phyloP scores from a whole-genome alignment of 2,329 filamentous ascomycete genomes.

The Cladophialophora immunda region DNA sequence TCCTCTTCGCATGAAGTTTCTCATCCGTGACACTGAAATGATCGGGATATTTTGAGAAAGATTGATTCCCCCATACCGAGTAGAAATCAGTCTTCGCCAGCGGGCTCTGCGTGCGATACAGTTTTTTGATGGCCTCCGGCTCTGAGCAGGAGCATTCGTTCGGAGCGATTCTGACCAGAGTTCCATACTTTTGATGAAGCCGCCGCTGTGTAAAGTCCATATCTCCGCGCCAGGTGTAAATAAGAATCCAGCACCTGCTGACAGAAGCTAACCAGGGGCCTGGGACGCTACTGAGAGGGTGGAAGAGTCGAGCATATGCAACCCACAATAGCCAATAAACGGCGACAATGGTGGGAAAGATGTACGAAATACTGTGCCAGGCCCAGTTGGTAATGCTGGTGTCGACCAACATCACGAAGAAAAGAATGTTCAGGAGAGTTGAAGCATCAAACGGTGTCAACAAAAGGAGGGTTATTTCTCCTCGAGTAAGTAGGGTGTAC shows the following conservation, averaged over 20 bases:
- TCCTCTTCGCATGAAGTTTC: slow-evolving; percentile 41
- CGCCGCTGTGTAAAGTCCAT: slow-evolving; percentile 40
- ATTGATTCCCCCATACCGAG: slow-evolving; percentile 35
- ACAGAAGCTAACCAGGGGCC: slow-evolving; percentile 45
- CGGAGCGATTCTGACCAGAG: slow-evolving; percentile 51
- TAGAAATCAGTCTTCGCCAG: slow-evolving; percentile 44
- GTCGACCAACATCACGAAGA: too few relatives aligned
- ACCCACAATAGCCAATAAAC: slow-evolving; percentile 36
- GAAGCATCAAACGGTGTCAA: too few relatives aligned
- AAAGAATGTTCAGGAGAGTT: too few relatives aligned
- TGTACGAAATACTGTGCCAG: too few relatives aligned
- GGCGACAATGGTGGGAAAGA: too few relatives aligned
- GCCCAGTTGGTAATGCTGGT: too few relatives aligned
- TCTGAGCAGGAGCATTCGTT: slow-evolving; percentile 44
- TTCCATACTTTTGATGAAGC: slow-evolving; percentile 35
- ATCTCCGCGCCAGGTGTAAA: slow-evolving; percentile 38
- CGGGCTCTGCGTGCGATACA: slow-evolving; percentile 39
- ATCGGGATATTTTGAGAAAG: slow-evolving; percentile 41
- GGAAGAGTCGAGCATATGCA: slow-evolving; percentile 42
- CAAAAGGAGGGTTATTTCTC: background rate
- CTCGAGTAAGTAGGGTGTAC: too few relatives aligned
- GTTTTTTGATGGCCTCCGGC: slow-evolving; percentile 40
- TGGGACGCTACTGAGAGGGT: slow-evolving; percentile 43
- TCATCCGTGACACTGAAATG: slow-evolving; percentile 42
- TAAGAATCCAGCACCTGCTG: slow-evolving; percentile 41